These are phyloP conservation scores for Verticillium tricorpus DNA, from an alignment of 2,329 filamentous ascomycete species.

Conservation along the genomic window DNA sequence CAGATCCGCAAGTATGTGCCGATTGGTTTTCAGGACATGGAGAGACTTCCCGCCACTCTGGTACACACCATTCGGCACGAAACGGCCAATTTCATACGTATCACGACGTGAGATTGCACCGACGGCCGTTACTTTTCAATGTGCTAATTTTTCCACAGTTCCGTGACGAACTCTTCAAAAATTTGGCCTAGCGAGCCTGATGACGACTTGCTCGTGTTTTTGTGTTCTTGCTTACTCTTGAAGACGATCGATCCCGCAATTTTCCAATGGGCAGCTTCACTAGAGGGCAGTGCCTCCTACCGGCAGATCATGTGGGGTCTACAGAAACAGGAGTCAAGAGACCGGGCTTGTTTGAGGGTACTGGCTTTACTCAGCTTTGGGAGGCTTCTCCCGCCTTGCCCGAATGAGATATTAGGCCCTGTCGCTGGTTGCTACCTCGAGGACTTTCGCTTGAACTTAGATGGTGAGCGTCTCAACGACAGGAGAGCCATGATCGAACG, in stretches of 20 bases:
- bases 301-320: neutral
- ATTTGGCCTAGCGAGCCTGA: neutral
- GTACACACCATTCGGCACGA: neutral
- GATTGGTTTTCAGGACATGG: neutral
- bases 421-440: neutral
- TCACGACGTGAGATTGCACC: neutral
- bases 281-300: neutral
- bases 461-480: neutral
- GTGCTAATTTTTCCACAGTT: neutral
- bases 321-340: neutral
- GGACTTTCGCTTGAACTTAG: neutral
- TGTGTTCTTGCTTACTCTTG: neutral
- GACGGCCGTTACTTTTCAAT: neutral
- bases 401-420: neutral
- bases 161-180: neutral
- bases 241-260: neutral
- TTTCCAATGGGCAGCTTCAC: neutral
- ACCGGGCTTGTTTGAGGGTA: neutral
- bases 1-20: neutral
- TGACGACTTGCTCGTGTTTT: neutral
- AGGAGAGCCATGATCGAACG: neutral
- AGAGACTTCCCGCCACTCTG: neutral
- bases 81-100: neutral
- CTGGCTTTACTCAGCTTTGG: neutral
- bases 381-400: neutral